Base-by-base conservation (phyloP, 2,329 filamentous ascomycete species). In the Scytalidium lignicola region DNA sequence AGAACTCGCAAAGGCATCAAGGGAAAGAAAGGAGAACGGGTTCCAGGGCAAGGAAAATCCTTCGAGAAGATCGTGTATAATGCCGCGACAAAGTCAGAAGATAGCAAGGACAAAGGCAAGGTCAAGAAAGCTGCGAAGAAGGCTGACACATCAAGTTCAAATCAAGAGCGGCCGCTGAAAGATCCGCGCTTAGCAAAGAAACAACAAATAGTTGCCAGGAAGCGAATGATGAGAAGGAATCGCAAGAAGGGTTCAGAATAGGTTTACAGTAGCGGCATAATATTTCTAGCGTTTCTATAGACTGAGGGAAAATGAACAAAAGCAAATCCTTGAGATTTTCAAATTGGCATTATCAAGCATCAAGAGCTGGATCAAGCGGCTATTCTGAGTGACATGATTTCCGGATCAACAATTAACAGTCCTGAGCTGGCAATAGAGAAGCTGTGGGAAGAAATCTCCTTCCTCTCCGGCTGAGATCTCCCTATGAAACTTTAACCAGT, bases 171-270 rank as follows among this genome's bases (percentile, higher is more conserved):
- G 39, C 9, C 68, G 28, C 68, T 72, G 28, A 68, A 73, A 44
- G 78, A 83, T 59, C 78, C 74, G 53, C 71, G 73, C 69, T 64
- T 81, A 47, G 78, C 79, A 21, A 80, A 78, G 64, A 71, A 80
- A 54, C 88, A 90, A 62, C 85, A 83, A 62, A 88, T 96, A 62
- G 95, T 96, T 67, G 85, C 83, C 44, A 85, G 88, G 67, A 96
- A 95, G 74, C 78, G 90, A 54, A 80, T 86, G 72, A 79, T 86
- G 74, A 81, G 90, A 51, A 86, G 86, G 68, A 86, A 58, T 41
- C 48, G 61, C 22, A 58, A 57, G 50, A 42, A 49, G 32, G 52
- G 56, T n/a, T 43, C 51, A 29, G 49, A 22, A 52, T 26, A 26
- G 23, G 23, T 26, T 10, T 26, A 26, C 23, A 26, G 5, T 26